Evolutionary conservation across 2,329 filamentous ascomycete species (phyloP).

Genomic region (Zalaria obscura): DNA sequence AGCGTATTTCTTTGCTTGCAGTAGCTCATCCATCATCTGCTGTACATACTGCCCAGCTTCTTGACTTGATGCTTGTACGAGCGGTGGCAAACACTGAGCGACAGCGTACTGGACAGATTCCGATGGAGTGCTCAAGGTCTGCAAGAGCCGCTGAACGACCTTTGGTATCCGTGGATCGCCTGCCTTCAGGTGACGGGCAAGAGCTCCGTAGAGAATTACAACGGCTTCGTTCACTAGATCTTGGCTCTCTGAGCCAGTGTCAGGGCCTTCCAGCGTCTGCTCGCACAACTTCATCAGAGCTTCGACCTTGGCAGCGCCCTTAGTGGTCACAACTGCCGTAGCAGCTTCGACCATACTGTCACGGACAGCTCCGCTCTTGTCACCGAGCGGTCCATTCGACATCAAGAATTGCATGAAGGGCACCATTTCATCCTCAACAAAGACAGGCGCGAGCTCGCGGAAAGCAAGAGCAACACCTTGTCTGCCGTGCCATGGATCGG

Average conservation of each 20-base stretch:
- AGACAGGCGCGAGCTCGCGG: conserved; percentile 59
- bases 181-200: conserved; percentile 71
- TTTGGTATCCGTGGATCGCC: conserved; percentile 81
- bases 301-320: conserved; percentile 73
- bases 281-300: conserved; percentile 89
- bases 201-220: conserved; percentile 89
- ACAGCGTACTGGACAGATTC: conserved; percentile 96
- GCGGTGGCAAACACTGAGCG: conserved; percentile 79
- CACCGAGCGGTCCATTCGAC: conserved; percentile 72
- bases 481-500: conserved; percentile 82
- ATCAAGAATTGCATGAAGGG: conserved; percentile 77
- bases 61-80: conserved; percentile 69
- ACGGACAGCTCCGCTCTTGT: conserved; percentile 63
- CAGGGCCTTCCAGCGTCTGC: conserved; percentile 68
- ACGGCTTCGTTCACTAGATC: conserved; percentile 95
- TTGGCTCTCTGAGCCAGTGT: conserved; percentile 64
- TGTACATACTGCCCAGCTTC: conserved; percentile 70
- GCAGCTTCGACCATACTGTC: conserved; percentile 87
- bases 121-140: conserved; percentile 83
- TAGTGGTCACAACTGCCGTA: conserved; percentile 62
- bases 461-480: conserved; percentile 83
- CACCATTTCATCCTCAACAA: conserved; percentile 57
- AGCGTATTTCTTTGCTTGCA: conserved; percentile 85
- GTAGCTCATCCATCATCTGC: conserved; percentile 65
- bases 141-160: conserved; percentile 73